These are phyloP conservation scores for Chalaropsis thielavioides DNA, from an alignment of 2,329 filamentous ascomycete species.

Conservation along the genomic window DNA sequence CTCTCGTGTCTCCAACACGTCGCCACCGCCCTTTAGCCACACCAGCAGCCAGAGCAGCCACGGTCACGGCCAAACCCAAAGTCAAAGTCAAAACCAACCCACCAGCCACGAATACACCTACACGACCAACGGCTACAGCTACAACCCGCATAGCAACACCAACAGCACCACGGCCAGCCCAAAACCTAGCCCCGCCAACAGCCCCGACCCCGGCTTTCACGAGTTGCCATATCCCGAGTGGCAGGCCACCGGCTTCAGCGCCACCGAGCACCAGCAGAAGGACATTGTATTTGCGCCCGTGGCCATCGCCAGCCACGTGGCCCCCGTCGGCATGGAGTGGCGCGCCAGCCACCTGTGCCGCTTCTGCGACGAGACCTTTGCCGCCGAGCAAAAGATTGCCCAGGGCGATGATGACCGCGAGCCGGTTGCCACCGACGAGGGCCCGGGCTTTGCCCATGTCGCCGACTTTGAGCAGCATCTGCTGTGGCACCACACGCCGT, in stretches of 20 bases:
- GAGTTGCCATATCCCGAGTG: conserved; percentile 28
- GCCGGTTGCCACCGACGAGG: conserved; percentile 35
- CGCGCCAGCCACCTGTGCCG: conserved; percentile 38
- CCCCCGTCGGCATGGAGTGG: conserved; percentile 37
- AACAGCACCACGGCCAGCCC: neutral
- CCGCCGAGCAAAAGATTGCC: conserved; percentile 30
- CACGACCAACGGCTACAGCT: neutral
- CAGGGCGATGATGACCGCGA: conserved; percentile 36
- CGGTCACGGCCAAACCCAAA: too few relatives aligned
- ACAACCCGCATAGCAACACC: conserved; percentile 4
- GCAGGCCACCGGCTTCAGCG: conserved; percentile 35
- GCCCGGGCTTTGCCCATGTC: conserved; percentile 35
- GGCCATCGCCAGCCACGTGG: conserved; percentile 43
- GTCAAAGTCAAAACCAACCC: neutral
- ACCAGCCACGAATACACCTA: neutral
- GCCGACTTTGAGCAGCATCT: conserved; percentile 39
- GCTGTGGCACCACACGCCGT: conserved; percentile 38
- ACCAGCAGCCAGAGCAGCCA: neutral
- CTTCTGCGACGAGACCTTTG: conserved; percentile 39
- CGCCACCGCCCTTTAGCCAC: conserved; percentile 17
- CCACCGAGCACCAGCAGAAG: conserved; percentile 32
- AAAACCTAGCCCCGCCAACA: conserved; percentile 17
- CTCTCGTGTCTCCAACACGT: conserved; percentile 1
- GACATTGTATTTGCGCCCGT: conserved; percentile 41
- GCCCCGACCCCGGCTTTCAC: conserved; percentile 22